Evolutionary conservation across 2,329 filamentous ascomycete species (phyloP).

Genomic region (Trichophyton benhamiae): DNA sequence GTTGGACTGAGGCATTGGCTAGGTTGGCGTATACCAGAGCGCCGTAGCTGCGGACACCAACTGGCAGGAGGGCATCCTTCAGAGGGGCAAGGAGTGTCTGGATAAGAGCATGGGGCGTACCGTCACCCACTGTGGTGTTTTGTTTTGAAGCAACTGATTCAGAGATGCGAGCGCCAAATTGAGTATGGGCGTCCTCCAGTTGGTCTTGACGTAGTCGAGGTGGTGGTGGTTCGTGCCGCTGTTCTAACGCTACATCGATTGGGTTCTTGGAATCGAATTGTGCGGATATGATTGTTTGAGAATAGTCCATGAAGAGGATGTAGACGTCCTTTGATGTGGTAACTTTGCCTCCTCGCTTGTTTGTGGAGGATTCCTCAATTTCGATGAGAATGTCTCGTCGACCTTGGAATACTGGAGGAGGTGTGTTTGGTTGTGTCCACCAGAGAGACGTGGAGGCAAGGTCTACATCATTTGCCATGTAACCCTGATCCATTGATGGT

Average conservation of each 20-base stretch:
- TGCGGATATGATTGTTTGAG: constrained; percentile 76
- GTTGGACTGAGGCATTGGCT: constrained; percentile 80
- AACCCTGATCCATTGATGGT: constrained; percentile 64
- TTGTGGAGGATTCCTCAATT: constrained; percentile 61
- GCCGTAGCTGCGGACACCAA: constrained; percentile 82
- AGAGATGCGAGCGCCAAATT: constrained; percentile 66
- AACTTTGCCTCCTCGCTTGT: constrained; percentile 57
- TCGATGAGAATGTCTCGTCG: constrained; percentile 76
- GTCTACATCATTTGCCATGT: constrained; percentile 79
- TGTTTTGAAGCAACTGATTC: constrained; percentile 60
- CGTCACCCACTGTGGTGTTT: constrained; percentile 71
- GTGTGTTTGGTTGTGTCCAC: constrained; percentile 72
- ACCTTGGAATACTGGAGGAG: constrained; percentile 70
- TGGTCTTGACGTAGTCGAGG: constrained; percentile 78
- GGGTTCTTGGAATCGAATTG: constrained; percentile 66
- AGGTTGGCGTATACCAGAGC: constrained; percentile 89
- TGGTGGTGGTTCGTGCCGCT: constrained; percentile 76
- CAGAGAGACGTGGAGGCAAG: constrained; percentile 61
- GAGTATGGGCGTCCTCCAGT: constrained; percentile 71
- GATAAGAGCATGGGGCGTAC: constrained; percentile 65
- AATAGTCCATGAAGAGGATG: constrained; percentile 91
- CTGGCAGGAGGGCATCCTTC: constrained; percentile 60
- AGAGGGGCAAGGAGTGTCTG: constrained; percentile 64
- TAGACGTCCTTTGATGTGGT: constrained; percentile 68
- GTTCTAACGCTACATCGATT: constrained; percentile 61